These are phyloP conservation scores for Catunica adiposa DNA, from an alignment of 2,329 filamentous ascomycete genomes.

Conservation along the genomic window DNA sequence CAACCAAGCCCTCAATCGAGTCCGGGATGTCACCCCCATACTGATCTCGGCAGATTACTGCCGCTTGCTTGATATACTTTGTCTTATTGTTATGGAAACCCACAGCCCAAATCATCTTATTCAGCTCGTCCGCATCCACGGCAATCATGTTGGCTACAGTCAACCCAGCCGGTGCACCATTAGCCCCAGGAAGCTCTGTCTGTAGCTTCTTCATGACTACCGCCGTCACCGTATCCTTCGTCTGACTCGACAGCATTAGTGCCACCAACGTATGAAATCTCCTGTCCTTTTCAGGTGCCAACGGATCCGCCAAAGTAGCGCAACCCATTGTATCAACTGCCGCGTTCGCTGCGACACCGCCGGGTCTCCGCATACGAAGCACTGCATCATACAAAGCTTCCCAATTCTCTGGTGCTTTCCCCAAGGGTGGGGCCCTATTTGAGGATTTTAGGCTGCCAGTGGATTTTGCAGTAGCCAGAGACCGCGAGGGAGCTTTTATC, in stretches of 20 bases:
- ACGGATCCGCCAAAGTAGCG: slow-evolving; percentile 49
- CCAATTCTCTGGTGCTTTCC: slow-evolving; percentile 61
- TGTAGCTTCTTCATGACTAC: slow-evolving; percentile 68
- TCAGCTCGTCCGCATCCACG: slow-evolving; percentile 46
- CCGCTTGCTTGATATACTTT: slow-evolving; percentile 58
- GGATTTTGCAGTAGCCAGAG: slow-evolving; percentile 15
- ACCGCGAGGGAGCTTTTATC: background rate
- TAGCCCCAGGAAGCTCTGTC: slow-evolving; percentile 45
- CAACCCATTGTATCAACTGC: slow-evolving; percentile 98
- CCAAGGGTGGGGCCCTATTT: background rate
- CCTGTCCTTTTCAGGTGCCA: slow-evolving; percentile 36
- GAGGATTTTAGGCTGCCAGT: slow-evolving; percentile 17
- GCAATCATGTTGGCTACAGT: slow-evolving; percentile 64
- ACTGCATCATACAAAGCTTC: slow-evolving; percentile 63
- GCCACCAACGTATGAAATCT: slow-evolving; percentile 76
- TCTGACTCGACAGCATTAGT: slow-evolving; percentile 83
- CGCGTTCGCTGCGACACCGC: slow-evolving; percentile 47
- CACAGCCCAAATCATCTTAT: slow-evolving; percentile 64
- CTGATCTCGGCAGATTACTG: slow-evolving; percentile 53
- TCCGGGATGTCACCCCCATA: slow-evolving; percentile 64
- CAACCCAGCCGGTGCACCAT: slow-evolving; percentile 35
- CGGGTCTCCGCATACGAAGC: slow-evolving; percentile 52
- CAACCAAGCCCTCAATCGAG: slow-evolving; percentile 56
- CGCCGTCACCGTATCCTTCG: slow-evolving; percentile 80
- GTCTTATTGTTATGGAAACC: slow-evolving; percentile 96